Base-by-base conservation (phyloP, 768 basidiomycete species). In the Lyophyllum semitale region DNA sequence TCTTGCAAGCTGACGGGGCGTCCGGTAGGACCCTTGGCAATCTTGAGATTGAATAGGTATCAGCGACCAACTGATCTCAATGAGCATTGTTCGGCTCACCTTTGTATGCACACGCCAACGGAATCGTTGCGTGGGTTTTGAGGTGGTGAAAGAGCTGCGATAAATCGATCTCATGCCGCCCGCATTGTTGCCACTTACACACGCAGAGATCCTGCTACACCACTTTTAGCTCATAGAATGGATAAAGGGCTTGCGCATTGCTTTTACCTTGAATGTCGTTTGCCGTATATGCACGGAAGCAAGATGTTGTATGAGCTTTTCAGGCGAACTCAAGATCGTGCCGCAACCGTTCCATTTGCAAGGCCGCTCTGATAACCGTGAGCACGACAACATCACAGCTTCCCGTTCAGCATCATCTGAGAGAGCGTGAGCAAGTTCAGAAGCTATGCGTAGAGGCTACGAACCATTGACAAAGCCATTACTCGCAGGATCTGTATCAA, bases 291-390 rank as follows among this genome's bases (percentile, higher is more conserved):
- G 64, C 27, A 57, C 59, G 20, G 25, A 53, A 15, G 62, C 59
- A 27, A 85, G 66, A 73, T 91, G 89, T 18, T 68, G 63, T 33
- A 78, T 63, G 48, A 89, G 66, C 41, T 70, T 75, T 40, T 77
- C 71, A 6, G 72, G 69, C 42, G 84, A 84, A 62, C 85, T 87
- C 58, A 88, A 62, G 13, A 82, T 60, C 38, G 72, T 73, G 54
- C 73, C 74, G 67, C 89, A 91, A 25, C 73, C 73, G 52, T 67
- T 69, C 88, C 88, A 91, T 65, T 73, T 75, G 68, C 88, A 91
- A 11, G 66, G 70, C 41, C 73, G 65, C 57, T 75, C 73, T 50
- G 71, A 72, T 50, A 87, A 57, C 56, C 82, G 73, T 8, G 75
- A 73, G 54, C 74, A 79, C 51, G 85, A 77, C 54, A 82, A 64